Percentiles rank a stretch among this genome's conserved stretches.
Conservation (phyloP, 139 green algal genomes). For the Bryopsis sp. region DNA sequence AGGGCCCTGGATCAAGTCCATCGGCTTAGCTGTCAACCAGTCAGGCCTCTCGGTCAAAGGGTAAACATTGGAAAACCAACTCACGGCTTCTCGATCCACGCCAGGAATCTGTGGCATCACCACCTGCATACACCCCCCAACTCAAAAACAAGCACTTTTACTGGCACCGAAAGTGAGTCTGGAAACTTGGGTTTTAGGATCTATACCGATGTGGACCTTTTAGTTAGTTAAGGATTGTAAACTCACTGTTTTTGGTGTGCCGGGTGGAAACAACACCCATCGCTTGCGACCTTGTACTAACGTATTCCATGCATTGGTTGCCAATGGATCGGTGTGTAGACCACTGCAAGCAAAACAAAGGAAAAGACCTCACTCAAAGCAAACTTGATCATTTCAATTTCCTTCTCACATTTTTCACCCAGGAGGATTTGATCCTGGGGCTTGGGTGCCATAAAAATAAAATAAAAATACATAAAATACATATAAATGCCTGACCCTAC, state of each 20-base stretch:
- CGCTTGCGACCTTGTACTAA: constrained; percentile 67
- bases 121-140: constrained; percentile 22
- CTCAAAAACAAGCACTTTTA: not conserved
- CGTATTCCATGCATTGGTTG: constrained; percentile 77
- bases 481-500: not conserved
- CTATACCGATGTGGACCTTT: not conserved
- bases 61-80: constrained; percentile 68
- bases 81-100: constrained; percentile 62
- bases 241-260: constrained; percentile 22
- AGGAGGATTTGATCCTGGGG: not conserved
- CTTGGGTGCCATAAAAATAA: not conserved
- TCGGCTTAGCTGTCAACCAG: constrained; percentile 42
- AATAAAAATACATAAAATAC: not conserved
- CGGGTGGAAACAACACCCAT: constrained; percentile 68
- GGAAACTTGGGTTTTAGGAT: not conserved
- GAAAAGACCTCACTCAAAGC: not conserved
- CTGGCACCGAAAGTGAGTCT: not conserved
- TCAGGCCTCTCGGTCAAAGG: constrained; percentile 37
- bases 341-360: constrained; percentile 22
- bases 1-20: constrained; percentile 55
- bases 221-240: not conserved
- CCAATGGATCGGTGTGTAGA: constrained; percentile 77
- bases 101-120: constrained; percentile 53
- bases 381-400: not conserved
- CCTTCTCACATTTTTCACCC: not conserved